Evolutionary conservation across 805 yeast genomes (phyloP), one percentile per base, ranked within the genome.

Genomic region (Pichia occidentalis): DNA sequence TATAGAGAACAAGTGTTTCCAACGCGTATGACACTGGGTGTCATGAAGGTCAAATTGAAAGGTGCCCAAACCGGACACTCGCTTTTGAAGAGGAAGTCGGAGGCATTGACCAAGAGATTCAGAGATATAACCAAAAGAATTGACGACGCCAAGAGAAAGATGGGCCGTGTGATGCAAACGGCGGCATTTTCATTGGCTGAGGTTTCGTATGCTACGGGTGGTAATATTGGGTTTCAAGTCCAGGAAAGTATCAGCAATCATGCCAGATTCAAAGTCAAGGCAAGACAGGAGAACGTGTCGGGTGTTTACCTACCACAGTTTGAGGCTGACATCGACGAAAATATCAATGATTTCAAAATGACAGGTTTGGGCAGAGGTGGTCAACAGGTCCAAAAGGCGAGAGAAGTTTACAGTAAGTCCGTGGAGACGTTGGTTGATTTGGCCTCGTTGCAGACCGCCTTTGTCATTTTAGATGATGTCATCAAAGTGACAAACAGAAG

Each of bases 341-440:
- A 77, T 9, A 84, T 85, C 58, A 90, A 90, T 55, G 98, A 92
- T 57, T 90, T 90, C 71, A 85, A 85, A 61, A 70, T 90, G 76
- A 90, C 97, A 5, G 98, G 98, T 51, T 71, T 90, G 49, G 98
- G 98, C 36, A 75, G 97, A 61, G 98, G 98, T 64, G 97, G 98
- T 47, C 97, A 90, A 64, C 97, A 90, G 60, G 95, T 90, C 38
- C 95, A 85, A 62, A 82, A 81, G 61, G 97, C 97, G 40, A 87
- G 88, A 63, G 75, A 75, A 48, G 95, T 92, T 18, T 92, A 92
- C 62, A 80, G 96, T 25, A 85, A 80, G 54, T 95, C 96, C 11
- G 97, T 92, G n/a, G 97, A 92, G 63, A 87, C 97, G 0, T 71
- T 90, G 46, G 97, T 90, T 23, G 97, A 87, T 58, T 71, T 90